phyloP scores from a whole-genome alignment of 495 filamentous ascomycete genomes.

The Podospora anserina region DNA sequence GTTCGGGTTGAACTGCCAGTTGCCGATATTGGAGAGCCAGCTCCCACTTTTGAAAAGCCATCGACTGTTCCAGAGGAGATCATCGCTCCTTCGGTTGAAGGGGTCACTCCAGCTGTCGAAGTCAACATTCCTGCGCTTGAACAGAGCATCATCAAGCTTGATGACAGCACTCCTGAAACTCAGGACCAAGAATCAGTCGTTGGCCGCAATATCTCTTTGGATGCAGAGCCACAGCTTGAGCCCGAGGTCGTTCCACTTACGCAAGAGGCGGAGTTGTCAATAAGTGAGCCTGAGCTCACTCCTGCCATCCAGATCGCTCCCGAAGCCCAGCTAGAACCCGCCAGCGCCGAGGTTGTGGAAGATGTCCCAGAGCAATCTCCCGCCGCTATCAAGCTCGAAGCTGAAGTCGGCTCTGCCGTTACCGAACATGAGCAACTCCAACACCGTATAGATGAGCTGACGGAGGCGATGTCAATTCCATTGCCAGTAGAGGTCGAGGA shows the following conservation, averaged over 20 bases:
- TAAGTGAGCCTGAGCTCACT: background rate
- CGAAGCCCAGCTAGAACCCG: background rate
- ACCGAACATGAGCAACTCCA: too few relatives aligned
- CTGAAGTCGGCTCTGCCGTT: background rate
- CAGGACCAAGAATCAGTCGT: background rate
- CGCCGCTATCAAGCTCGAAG: background rate
- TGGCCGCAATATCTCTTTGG: background rate
- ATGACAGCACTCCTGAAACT: background rate
- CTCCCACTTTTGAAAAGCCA: background rate
- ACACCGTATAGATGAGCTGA: too few relatives aligned
- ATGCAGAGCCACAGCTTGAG: background rate
- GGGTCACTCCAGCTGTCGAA: background rate
- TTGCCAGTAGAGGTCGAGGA: too few relatives aligned
- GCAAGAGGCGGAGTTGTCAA: background rate
- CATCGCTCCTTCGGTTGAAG: background rate
- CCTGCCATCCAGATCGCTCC: background rate
- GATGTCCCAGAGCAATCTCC: background rate
- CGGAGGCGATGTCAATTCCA: too few relatives aligned
- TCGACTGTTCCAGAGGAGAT: background rate
- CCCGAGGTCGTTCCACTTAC: background rate
- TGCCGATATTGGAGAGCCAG: background rate
- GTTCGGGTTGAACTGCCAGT: background rate
- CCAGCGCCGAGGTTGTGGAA: background rate
- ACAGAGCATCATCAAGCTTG: background rate
- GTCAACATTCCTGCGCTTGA: background rate